Evolutionary conservation across 2,329 filamentous ascomycete genomes (phyloP).

Genomic region (Clarireedia sp.): DNA sequence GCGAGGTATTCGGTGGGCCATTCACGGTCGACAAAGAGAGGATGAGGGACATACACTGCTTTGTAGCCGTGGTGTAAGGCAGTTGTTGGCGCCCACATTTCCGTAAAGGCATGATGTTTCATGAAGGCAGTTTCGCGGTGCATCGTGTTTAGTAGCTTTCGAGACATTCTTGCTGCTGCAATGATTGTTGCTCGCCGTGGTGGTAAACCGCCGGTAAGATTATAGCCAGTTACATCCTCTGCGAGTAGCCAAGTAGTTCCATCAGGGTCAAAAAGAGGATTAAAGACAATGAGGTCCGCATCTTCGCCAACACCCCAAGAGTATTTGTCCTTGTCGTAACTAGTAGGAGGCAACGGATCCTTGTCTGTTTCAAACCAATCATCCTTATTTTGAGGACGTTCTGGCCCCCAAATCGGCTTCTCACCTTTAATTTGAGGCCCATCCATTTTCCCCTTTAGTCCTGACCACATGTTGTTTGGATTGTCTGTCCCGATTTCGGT

Average conservation of each 20-base stretch:
- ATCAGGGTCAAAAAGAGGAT: slow-evolving; percentile 84
- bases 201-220: slow-evolving; percentile 54
- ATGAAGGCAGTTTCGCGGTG: slow-evolving; percentile 79
- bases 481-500: slow-evolving; percentile 60
- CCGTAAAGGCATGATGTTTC: slow-evolving; percentile 85
- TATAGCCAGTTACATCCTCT: slow-evolving; percentile 80
- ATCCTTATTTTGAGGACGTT: slow-evolving; percentile 55
- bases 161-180: slow-evolving; percentile 76
- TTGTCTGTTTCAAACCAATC: slow-evolving; percentile 67
- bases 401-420: slow-evolving; percentile 75
- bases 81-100: slow-evolving; percentile 90
- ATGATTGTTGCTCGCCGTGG: slow-evolving; percentile 82
- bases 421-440: slow-evolving; percentile 36
- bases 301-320: slow-evolving; percentile 84
- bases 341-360: slow-evolving; percentile 65
- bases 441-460: slow-evolving; percentile 30
- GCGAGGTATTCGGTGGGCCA: slow-evolving; percentile 79
- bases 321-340: slow-evolving; percentile 72
- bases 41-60: slow-evolving; percentile 84
- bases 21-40: slow-evolving; percentile 75
- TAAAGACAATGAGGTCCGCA: slow-evolving; percentile 85
- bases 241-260: slow-evolving; percentile 76
- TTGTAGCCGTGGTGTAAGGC: slow-evolving; percentile 90
- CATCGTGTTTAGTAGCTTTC: slow-evolving; percentile 74
- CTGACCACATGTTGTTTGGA: slow-evolving; percentile 60